A percentile compares a stretch with the other conserved stretches of the same genome.
Conservation (phyloP, 2,329 filamentous ascomycete species). For the Colletotrichum sublineola region DNA sequence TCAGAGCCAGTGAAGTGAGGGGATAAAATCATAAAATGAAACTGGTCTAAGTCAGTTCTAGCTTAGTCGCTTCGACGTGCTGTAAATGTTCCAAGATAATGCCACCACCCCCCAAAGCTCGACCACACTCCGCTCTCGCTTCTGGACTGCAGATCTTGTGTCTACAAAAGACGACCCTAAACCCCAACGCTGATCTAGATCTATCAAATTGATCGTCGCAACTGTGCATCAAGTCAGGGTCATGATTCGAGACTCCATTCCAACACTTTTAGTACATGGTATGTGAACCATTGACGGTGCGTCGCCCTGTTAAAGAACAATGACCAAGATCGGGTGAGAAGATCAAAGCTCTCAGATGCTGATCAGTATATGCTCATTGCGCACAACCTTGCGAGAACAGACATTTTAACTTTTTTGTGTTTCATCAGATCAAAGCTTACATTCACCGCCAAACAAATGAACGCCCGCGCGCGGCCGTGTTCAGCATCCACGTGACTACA, state of each 20-base stretch:
- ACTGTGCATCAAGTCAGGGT: background rate
- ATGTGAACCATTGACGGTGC: background rate
- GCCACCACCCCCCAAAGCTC: background rate
- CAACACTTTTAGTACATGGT: background rate
- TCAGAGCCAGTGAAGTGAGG: too few species aligned
- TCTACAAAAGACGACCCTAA: background rate
- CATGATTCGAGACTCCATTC: background rate
- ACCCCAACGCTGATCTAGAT: too few species aligned
- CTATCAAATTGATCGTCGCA: background rate
- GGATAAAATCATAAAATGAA: too few species aligned
- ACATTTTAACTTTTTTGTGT: background rate
- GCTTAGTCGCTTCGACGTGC: background rate
- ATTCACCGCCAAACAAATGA: constrained; percentile 1
- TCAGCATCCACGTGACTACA: background rate
- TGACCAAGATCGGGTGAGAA: background rate
- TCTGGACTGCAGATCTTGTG: background rate
- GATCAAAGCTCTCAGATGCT: constrained; percentile 1
- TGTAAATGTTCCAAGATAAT: background rate
- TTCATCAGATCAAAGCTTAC: constrained; percentile 35
- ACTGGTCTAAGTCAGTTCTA: background rate
- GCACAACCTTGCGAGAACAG: background rate
- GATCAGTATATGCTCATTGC: background rate
- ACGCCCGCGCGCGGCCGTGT: constrained; percentile 6
- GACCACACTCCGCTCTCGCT: background rate
- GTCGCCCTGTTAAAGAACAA: background rate